Conservation (phyloP, 306 rosid genomes). For the Pueraria montana region DNA sequence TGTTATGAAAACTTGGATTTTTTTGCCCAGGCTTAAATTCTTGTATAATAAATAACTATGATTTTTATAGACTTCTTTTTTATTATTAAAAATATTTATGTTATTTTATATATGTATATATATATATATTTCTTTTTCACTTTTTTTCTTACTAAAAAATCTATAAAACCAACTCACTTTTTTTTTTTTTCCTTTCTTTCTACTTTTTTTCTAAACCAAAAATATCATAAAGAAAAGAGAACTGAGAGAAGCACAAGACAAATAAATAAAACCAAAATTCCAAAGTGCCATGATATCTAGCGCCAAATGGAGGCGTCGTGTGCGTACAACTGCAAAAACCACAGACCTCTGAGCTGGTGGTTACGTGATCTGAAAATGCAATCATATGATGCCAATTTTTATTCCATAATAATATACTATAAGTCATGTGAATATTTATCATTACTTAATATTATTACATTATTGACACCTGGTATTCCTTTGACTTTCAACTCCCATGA, state of each 20-base stretch:
- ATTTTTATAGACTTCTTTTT: no score
- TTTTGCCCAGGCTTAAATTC: no score
- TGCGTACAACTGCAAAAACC: slow-evolving; percentile 44
- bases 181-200: neutral
- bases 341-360: slow-evolving; percentile 40
- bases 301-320: slow-evolving; percentile 67
- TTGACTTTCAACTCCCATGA: slow-evolving; percentile 16
- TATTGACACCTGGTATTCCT: slow-evolving; percentile 17
- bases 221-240: neutral
- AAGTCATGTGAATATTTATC: neutral
- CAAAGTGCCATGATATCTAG: slow-evolving; percentile 23
- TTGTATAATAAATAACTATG: no score
- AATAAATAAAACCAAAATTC: slow-evolving; percentile 21
- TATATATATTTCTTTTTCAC: no score
- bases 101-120: no score
- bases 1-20: no score
- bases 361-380: slow-evolving; percentile 36
- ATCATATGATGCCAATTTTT: slow-evolving; percentile 36
- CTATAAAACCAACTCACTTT: no score
- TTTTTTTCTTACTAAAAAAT: no score
- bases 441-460: neutral
- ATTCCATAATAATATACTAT: slow-evolving; percentile 26
- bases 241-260: neutral
- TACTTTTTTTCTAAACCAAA: neutral
- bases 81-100: no score